phyloP scores from a whole-genome alignment of 2,329 filamentous ascomycete species.

The Volutella citrinella region DNA sequence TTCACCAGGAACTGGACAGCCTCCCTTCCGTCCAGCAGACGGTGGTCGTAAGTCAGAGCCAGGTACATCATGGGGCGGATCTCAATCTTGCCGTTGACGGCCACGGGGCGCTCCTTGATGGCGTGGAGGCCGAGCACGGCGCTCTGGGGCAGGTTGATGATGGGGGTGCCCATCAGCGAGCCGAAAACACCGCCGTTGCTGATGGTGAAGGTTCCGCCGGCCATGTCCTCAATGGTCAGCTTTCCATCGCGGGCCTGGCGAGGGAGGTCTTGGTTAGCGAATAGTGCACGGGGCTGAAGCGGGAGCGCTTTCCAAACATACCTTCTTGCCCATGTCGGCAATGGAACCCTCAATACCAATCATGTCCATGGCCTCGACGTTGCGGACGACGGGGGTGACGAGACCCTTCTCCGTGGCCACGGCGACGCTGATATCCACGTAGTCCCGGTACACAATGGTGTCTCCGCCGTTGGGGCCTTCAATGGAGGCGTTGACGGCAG shows the following conservation, averaged over 20 bases:
- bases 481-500: conserved; percentile 92
- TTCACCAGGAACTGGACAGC: conserved; percentile 95
- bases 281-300: no score
- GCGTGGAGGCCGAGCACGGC: conserved; percentile 91
- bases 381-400: conserved; percentile 93
- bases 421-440: conserved; percentile 95
- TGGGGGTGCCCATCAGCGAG: conserved; percentile 94
- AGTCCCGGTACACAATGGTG: conserved; percentile 97
- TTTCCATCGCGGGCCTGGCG: conserved; percentile 81
- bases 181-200: conserved; percentile 97
- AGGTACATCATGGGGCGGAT: conserved; percentile 99
- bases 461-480: conserved; percentile 93
- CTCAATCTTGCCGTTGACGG: conserved; percentile 89
- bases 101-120: conserved; percentile 91
- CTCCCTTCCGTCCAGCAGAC: conserved; percentile 90
- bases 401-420: conserved; percentile 97
- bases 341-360: conserved; percentile 87
- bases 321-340: conserved; percentile 94
- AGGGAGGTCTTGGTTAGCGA: no score
- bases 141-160: conserved; percentile 95
- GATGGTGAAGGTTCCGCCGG: conserved; percentile 96
- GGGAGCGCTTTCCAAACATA: no score
- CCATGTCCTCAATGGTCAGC: conserved; percentile 98
- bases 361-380: conserved; percentile 84
- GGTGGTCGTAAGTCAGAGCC: conserved; percentile 95